Base-by-base conservation (phyloP, 768 basidiomycete species). In the Leccinum pellstonianum region DNA sequence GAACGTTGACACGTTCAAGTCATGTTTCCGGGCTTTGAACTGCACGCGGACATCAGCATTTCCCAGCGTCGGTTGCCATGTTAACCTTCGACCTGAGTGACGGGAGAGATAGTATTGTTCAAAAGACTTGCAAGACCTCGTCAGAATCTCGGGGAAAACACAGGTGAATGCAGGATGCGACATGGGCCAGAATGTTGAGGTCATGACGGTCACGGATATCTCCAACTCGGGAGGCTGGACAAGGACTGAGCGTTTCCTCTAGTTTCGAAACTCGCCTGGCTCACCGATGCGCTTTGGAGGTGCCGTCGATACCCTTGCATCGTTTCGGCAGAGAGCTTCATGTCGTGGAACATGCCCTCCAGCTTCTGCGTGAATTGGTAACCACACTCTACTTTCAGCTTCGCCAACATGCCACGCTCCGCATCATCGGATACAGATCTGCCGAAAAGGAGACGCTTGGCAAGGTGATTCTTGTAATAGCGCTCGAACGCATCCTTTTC, bases 301-400 rank as follows among this genome's bases (percentile, higher is more conserved):
- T 83, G 76, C 10, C 76, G 77, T 47, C 83, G 83, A 72, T 94
- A 99, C 5, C 83, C 84, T 37, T 82, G 78, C 81, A 90, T 90
- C 15, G 86, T 86, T 57, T 99, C 97, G 19, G 78, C 75, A 5
- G 93, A 96, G 29, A 95, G 73, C 67, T 86, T 91, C 86, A 99
- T 95, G 70, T 98, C 96, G 64, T 93, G 83, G 84, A 99, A 97
- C 96, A 99, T 99, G 59, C 95, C 95, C 74, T 99, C 95, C 68
- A 98, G 79, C 73, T 95, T 95, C 75, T 96, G 93, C 1, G 97
- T 98, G 74, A 98, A 99, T 70, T 96, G 93, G 66, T 88, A 89
- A 7, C 96, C 96, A 68, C 91, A 95, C 76, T 98, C 96, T 25
- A 96, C 83, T 77, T 98, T 98, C 68, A 99, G 86, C 75, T 97